Conservation (phyloP, 192 early-diverging fungal species). For the Coemansia sp. region DNA sequence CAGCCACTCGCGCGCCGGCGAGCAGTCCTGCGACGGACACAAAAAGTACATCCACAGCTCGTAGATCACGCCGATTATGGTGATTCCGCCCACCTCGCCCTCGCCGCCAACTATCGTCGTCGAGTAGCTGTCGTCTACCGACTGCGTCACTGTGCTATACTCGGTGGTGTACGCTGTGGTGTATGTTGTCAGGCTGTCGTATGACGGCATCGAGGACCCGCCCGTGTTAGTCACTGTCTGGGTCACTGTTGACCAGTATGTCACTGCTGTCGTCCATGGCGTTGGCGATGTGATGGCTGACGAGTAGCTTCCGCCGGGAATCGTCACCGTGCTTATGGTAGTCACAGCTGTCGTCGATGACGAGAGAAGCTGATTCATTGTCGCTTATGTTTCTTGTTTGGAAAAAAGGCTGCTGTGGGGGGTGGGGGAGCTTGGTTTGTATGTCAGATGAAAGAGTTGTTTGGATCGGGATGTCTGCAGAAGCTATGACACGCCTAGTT, state of each 20-base stretch:
- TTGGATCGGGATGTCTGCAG: too few relatives aligned
- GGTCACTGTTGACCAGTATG: conserved; percentile 29
- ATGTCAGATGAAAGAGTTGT: too few relatives aligned
- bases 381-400: background rate
- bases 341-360: conserved; percentile 30
- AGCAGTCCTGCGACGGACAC: conserved; percentile 46
- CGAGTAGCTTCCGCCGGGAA: background rate
- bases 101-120: conserved; percentile 37
- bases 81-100: conserved; percentile 42
- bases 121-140: conserved; percentile 12
- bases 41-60: conserved; percentile 52
- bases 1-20: conserved; percentile 52
- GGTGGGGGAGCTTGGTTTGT: too few relatives aligned
- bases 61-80: conserved; percentile 37
- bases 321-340: conserved; percentile 23
- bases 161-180: conserved; percentile 32
- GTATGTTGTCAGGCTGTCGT: conserved; percentile 32
- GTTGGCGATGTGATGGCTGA: conserved; percentile 3
- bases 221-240: conserved; percentile 14
- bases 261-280: conserved; percentile 22
- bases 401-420: too few relatives aligned
- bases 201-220: conserved; percentile 12
- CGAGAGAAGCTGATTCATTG: conserved; percentile 10
- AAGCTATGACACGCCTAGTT: too few relatives aligned
- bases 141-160: conserved; percentile 24